Evolutionary conservation across 176 grass and related monocot genomes (phyloP).

Genomic region (Neostapfia colusana): DNA sequence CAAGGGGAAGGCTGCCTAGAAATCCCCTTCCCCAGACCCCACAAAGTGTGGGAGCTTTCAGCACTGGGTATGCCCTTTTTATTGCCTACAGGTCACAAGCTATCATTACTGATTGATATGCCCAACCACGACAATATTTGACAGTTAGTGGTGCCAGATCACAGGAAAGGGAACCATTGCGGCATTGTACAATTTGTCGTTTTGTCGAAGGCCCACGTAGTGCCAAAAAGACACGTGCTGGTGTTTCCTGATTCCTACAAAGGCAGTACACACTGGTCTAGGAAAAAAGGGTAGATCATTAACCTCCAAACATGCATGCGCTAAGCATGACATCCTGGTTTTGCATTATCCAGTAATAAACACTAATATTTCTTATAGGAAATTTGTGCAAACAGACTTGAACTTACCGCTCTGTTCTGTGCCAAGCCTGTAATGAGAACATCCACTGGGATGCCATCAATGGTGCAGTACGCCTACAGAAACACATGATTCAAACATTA

Average conservation of each 20-base stretch:
- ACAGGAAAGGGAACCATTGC: neutral
- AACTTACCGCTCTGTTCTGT: slow-evolving; percentile 89
- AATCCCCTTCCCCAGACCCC: too few relatives aligned
- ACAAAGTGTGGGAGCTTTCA: too few relatives aligned
- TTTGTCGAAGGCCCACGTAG: neutral
- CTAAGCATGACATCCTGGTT: neutral
- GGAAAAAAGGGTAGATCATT: neutral
- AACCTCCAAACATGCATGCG: neutral
- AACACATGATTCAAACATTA: slow-evolving; percentile 34
- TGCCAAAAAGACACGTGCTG: slow-evolving; percentile 1
- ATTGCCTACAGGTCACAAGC: neutral
- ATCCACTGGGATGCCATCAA: slow-evolving; percentile 72
- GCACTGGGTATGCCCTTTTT: too few relatives aligned
- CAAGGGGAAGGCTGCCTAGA: too few relatives aligned
- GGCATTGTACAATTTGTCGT: neutral
- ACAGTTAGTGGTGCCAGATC: neutral
- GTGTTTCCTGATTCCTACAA: neutral
- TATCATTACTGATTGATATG: neutral
- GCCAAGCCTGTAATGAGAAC: slow-evolving; percentile 78
- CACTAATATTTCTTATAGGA: neutral
- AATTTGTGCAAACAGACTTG: neutral
- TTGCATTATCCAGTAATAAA: slow-evolving; percentile 1
- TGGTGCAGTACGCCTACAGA: slow-evolving; percentile 91
- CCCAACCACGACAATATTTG: neutral
- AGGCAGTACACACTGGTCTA: neutral